Evolutionary conservation across 1,284 basidiomycete genomes (phyloP).

Genomic region (Caloboletus firmus): DNA sequence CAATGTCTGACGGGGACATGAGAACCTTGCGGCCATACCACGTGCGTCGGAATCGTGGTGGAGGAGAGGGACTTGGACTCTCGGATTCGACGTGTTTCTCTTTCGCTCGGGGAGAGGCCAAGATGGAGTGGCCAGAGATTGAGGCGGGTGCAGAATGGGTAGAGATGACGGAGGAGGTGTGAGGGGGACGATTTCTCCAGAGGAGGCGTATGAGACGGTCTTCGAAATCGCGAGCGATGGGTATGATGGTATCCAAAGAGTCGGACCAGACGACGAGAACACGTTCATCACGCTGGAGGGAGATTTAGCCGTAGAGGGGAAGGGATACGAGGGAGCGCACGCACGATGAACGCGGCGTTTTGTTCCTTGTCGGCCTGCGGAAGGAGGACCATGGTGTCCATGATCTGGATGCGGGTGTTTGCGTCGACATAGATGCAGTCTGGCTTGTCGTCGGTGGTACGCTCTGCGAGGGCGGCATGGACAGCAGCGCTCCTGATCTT

Average conservation of each 20-base stretch:
- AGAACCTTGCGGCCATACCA: conserved; percentile 35
- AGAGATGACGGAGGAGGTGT: conserved; percentile 16
- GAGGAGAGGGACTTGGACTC: conserved; percentile 14
- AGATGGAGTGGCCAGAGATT: conserved; percentile 28
- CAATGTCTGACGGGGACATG: conserved; percentile 36
- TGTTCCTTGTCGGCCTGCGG: conserved; percentile 81
- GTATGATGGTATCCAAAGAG: conserved; percentile 67
- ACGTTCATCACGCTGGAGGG: conserved; percentile 66
- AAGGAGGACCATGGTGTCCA: conserved; percentile 67
- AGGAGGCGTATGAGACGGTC: conserved; percentile 77
- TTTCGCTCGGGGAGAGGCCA: conserved; percentile 1
- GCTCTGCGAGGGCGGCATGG: conserved; percentile 71
- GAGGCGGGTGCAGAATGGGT: conserved; percentile 29
- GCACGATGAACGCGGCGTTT: conserved; percentile 78
- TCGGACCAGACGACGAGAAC: conserved; percentile 80
- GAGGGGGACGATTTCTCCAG: conserved; percentile 51
- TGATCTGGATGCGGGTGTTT: conserved; percentile 70
- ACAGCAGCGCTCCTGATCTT: conserved; percentile 78
- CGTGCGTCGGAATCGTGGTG: conserved; percentile 31
- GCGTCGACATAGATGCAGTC: conserved; percentile 60
- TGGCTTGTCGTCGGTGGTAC: conserved; percentile 43
- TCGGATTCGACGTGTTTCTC: conserved; percentile 22
- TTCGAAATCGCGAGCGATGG: conserved; percentile 73
- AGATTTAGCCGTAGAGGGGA: background rate
- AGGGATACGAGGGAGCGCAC: conserved; percentile 27